Conservation (phyloP, 2,329 filamentous ascomycete species). For the Fulvia fulva region DNA sequence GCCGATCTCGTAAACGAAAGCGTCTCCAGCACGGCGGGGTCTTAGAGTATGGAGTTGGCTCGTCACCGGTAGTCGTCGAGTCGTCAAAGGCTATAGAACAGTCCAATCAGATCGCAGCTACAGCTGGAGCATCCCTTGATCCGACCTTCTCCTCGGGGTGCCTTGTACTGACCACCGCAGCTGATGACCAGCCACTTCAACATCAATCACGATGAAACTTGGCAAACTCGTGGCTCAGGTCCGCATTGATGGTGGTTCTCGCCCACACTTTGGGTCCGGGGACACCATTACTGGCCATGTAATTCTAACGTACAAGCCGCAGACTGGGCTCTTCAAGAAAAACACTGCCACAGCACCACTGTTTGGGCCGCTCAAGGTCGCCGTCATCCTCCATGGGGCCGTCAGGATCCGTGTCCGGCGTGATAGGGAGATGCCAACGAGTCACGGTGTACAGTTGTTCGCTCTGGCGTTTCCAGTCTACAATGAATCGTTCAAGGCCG, state of each 20-base stretch:
- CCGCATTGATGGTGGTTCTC: constrained; percentile 4
- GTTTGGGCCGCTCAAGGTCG: constrained; percentile 16
- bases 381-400: constrained; percentile 9
- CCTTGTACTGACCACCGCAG: no score
- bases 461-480: constrained; percentile 8
- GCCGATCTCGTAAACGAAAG: no score
- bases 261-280: constrained; percentile 13
- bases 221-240: constrained; percentile 12
- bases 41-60: no score
- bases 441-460: constrained; percentile 14
- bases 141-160: no score
- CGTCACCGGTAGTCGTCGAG: no score
- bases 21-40: no score
- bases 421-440: constrained; percentile 14
- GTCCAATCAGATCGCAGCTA: no score
- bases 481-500: constrained; percentile 16
- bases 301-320: constrained; percentile 10
- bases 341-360: constrained; percentile 15
- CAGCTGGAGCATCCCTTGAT: no score
- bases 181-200: neutral
- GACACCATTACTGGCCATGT: constrained; percentile 16
- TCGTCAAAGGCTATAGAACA: no score
- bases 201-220: constrained; percentile 1
- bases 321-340: constrained; percentile 13
- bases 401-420: constrained; percentile 13